Conservation (phyloP, 179 eudicot species). For the Beta macrorhiza region DNA sequence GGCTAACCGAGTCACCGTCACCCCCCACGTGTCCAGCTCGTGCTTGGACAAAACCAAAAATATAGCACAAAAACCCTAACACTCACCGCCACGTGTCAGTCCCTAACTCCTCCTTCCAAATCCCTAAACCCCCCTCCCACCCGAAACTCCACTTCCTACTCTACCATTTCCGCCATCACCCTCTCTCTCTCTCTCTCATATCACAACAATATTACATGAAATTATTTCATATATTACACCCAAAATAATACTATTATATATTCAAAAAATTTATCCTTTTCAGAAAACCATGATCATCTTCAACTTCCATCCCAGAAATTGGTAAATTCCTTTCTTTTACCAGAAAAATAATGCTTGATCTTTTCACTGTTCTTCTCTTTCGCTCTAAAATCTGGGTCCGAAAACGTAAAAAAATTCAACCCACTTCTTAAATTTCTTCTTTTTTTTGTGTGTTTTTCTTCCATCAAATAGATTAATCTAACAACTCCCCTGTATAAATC, state of each 20-base stretch:
- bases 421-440: neutral
- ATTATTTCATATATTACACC: no score
- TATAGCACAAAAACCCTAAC: constrained; percentile 31
- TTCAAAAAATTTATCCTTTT: no score
- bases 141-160: neutral
- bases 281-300: neutral
- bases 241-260: no score
- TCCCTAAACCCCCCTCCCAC: constrained; percentile 24
- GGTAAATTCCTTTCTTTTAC: constrained; percentile 13
- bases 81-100: constrained; percentile 43
- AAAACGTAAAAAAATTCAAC: constrained; percentile 41
- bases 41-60: constrained; percentile 7
- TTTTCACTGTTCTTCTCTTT: constrained; percentile 31
- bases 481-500: constrained; percentile 8
- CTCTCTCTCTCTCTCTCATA: no score
- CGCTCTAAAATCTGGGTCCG: constrained; percentile 52
- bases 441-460: neutral
- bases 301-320: neutral
- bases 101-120: constrained; percentile 12
- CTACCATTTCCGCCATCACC: neutral
- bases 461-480: neutral
- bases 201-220: no score
- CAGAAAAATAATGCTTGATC: constrained; percentile 42
- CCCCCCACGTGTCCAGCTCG: constrained; percentile 29
- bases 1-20: constrained; percentile 29